These are phyloP conservation scores for Apophysomyces ossiformis DNA, from an alignment of 371 early-diverging fungal species.

Conservation along the genomic window DNA sequence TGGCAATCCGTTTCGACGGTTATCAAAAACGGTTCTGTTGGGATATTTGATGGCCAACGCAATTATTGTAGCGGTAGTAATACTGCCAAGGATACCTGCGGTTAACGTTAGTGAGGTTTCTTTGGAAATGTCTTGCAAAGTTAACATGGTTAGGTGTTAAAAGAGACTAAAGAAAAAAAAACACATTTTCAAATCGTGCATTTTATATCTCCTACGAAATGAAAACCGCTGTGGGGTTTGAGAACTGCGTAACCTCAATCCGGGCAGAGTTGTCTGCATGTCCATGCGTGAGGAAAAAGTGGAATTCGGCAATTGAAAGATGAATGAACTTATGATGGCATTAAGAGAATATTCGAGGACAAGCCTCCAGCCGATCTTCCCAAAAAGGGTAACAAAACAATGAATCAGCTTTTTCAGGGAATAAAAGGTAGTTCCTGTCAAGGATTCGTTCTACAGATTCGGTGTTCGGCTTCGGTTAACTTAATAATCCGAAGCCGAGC, in stretches of 20 bases:
- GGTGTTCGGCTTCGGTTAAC: too few relatives aligned
- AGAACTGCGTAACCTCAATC: too few relatives aligned
- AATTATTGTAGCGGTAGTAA: constrained; percentile 17
- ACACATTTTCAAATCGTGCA: too few relatives aligned
- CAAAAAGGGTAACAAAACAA: neutral
- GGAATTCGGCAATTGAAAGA: neutral
- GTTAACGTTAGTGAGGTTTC: neutral
- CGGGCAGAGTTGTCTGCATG: neutral
- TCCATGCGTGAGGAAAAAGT: neutral
- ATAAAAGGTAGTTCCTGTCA: neutral
- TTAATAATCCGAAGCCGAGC: too few relatives aligned
- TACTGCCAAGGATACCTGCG: constrained; percentile 13
- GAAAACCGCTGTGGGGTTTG: too few relatives aligned
- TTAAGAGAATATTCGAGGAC: neutral
- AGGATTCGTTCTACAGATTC: too few relatives aligned
- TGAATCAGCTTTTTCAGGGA: neutral
- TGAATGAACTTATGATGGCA: neutral
- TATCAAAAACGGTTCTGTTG: constrained; percentile 40
- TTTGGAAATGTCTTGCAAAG: neutral
- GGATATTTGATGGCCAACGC: constrained; percentile 34
- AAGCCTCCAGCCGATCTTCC: neutral
- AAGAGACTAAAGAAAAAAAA: neutral
- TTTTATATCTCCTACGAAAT: too few relatives aligned
- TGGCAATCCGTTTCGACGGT: constrained; percentile 35
- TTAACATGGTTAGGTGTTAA: neutral